Base-by-base conservation (phyloP, 495 filamentous ascomycete species). In the Podospora pseudopauciseta region DNA sequence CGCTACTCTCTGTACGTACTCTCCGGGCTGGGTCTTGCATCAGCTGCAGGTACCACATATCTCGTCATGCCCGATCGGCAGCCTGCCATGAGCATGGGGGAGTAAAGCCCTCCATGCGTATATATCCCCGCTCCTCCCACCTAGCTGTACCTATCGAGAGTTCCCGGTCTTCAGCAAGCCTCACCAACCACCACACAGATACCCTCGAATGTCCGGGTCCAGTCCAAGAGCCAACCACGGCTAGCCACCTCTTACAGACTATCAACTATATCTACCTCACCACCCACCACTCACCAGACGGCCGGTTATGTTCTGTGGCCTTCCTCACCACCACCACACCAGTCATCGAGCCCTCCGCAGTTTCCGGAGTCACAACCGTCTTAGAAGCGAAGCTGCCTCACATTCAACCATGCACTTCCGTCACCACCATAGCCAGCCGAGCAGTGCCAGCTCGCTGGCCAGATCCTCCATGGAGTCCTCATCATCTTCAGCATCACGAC, bases 361-460 rank as follows among this genome's bases (percentile, higher is more conserved):
- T 65, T 76, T 78, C 73, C 73, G 76, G 60, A 76, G 75, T 62
- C 73, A 76, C 67, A 73, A 67, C 68, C 66, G 53, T 34, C 72
- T 77, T 55, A 72, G 62, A 28, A 23, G 26, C 15, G 26, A 57
- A 67, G 30, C 44, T 55, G 20, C 6, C 63, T 58, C 57, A 15
- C 64, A 44, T 32, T 62, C 26, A n/a, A 19, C 67, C 23, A 73
- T 76, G 64, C 67, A 64, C 9, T 61, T 34, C 63, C 64, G 62
- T 54, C 60, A 64, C 26, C 71, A 71, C 68, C 56, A 66, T 30
- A 62, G 70, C 63, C 58, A 71, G 18, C 69, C 67, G 19, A 77
- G 72, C 68, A 73, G 72, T 28, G 68, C 69, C 68, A 76, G 73
- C 71, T 73, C 72, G 65, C 54, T 65, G 58, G 68, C 71, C 54